phyloP scores from a whole-genome alignment of 768 basidiomycete genomes.

The Boletus pseudopeckii region DNA sequence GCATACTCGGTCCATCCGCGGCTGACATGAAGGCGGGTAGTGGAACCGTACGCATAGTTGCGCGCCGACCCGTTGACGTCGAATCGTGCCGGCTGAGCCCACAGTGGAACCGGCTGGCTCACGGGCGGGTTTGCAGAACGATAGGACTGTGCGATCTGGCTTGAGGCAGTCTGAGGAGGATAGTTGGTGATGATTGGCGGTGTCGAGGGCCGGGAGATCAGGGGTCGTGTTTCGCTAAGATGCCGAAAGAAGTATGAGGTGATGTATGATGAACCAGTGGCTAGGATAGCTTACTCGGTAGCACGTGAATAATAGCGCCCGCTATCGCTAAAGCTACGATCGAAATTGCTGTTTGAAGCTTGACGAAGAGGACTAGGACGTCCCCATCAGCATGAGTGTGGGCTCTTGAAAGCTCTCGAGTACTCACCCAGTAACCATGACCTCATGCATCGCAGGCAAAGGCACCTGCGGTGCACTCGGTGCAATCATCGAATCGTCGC shows the following conservation, averaged over 20 bases:
- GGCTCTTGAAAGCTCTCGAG: neutral
- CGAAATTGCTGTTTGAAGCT: constrained; percentile 16
- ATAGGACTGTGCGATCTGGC: constrained; percentile 25
- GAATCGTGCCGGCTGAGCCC: constrained; percentile 24
- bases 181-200: constrained; percentile 27
- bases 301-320: constrained; percentile 8
- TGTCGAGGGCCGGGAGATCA: constrained; percentile 40
- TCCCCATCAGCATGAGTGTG: neutral
- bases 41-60: constrained; percentile 26
- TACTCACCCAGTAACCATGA: constrained; percentile 26
- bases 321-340: constrained; percentile 14
- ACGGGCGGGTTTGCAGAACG: constrained; percentile 18
- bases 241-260: neutral
- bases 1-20: constrained; percentile 75
- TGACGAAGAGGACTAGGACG: constrained; percentile 15
- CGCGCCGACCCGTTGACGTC: constrained; percentile 31
- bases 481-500: constrained; percentile 26
- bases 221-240: constrained; percentile 51
- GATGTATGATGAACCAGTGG: too few species aligned
- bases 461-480: constrained; percentile 29
- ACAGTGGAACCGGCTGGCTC: constrained; percentile 28
- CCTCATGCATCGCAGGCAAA: constrained; percentile 34
- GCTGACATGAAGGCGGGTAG: constrained; percentile 17
- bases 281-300: constrained; percentile 25
- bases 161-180: constrained; percentile 16